A percentile compares a stretch with the other conserved stretches of the same genome.
Evolutionary conservation across 805 yeast species (phyloP).

Genomic region (Schwanniomyces sp.): DNA sequence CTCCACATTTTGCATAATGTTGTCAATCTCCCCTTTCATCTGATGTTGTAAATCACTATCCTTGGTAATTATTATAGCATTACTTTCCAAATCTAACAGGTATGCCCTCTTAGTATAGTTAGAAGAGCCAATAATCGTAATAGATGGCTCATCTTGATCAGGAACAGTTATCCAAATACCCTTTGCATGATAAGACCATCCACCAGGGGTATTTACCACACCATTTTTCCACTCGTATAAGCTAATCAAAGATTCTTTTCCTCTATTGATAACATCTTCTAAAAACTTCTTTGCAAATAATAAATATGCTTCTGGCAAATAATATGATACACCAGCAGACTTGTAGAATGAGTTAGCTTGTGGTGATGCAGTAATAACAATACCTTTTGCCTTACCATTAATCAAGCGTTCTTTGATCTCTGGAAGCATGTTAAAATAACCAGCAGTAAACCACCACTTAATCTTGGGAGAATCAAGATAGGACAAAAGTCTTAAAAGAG

Average conservation of each 20-base stretch:
- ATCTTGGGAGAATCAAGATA: constrained; percentile 53
- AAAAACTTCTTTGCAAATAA: constrained; percentile 71
- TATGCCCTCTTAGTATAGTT: constrained; percentile 92
- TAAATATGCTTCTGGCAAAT: constrained; percentile 84
- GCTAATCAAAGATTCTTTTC: constrained; percentile 46
- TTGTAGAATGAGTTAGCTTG: constrained; percentile 91
- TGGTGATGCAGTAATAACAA: constrained; percentile 88
- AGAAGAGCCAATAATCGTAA: constrained; percentile 88
- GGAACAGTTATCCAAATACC: constrained; percentile 83
- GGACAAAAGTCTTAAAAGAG: constrained; percentile 61
- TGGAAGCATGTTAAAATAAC: constrained; percentile 90
- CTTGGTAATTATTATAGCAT: constrained; percentile 74
- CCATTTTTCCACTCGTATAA: constrained; percentile 89
- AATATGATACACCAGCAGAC: constrained; percentile 77
- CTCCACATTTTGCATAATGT: constrained; percentile 54
- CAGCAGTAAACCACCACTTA: constrained; percentile 90
- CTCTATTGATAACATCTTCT: constrained; percentile 43
- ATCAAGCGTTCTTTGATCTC: constrained; percentile 61
- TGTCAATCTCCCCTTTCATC: constrained; percentile 64
- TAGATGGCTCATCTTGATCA: constrained; percentile 55
- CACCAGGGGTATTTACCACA: constrained; percentile 71
- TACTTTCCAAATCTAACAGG: constrained; percentile 82
- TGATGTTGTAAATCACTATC: constrained; percentile 55
- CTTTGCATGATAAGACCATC: constrained; percentile 98
- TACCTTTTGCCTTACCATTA: constrained; percentile 58